Percentiles rank a stretch among this genome's conserved stretches.
phyloP scores from a whole-genome alignment of 83 land plant genomes.

The Thuja plicata region DNA sequence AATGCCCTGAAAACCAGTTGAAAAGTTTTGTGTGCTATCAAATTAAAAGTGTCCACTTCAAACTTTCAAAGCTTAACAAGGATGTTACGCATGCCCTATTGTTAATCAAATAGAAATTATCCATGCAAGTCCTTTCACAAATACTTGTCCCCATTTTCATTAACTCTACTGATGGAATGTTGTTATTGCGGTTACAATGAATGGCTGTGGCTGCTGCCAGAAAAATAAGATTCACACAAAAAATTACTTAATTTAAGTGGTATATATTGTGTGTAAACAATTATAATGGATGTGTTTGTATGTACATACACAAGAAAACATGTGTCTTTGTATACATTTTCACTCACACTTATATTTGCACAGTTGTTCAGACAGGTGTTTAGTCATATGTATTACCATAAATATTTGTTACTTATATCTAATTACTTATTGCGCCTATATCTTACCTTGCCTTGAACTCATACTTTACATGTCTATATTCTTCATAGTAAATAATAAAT shows the following conservation, averaged over 20 bases:
- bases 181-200: not conserved
- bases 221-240: not conserved
- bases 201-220: not conserved
- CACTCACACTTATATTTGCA: not conserved
- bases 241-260: not conserved
- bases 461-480: not conserved
- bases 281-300: no score
- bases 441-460: not conserved
- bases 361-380: not conserved
- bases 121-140: not conserved
- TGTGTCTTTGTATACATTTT: not conserved
- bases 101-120: not conserved
- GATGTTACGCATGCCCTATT: not conserved
- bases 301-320: not conserved
- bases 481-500: not conserved
- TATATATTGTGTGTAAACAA: not conserved
- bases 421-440: not conserved
- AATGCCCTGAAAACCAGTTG: not conserved
- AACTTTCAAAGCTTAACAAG: not conserved
- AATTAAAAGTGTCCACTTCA: not conserved
- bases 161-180: not conserved
- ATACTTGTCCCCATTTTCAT: not conserved
- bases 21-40: not conserved
- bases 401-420: no score
- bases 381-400: no score